Percentiles rank a stretch among this genome's conserved stretches.
These are phyloP conservation scores for Tolypocladium amazonense DNA, from an alignment of 2,329 filamentous ascomycete species.

Conservation along the genomic window DNA sequence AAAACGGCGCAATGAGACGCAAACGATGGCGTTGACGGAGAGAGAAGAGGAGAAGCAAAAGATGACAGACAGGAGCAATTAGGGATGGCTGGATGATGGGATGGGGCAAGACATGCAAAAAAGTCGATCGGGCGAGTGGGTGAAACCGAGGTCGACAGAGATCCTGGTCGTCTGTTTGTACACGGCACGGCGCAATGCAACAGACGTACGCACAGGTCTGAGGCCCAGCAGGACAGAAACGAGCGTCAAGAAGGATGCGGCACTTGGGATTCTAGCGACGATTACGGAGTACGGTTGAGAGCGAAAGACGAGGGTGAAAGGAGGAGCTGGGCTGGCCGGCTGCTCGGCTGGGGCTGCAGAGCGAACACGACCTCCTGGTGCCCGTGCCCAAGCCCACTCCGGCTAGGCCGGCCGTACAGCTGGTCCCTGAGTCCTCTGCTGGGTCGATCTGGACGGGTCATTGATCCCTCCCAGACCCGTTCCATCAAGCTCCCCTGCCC, in stretches of 20 bases:
- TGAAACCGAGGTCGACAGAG: slow-evolving; percentile 1
- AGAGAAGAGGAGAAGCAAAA: not conserved
- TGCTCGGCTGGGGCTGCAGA: not conserved
- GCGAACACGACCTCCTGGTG: slow-evolving; percentile 1
- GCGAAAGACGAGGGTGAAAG: not conserved
- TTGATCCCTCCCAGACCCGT: not conserved
- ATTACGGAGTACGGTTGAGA: not conserved
- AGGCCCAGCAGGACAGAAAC: not conserved
- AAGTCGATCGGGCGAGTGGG: slow-evolving; percentile 1
- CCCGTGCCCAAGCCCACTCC: not conserved
- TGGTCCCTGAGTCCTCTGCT: slow-evolving; percentile 1
- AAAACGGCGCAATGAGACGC: not conserved
- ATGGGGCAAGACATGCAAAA: not conserved
- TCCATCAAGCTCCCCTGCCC: not conserved
- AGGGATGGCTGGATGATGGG: not conserved
- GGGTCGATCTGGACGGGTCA: slow-evolving; percentile 3
- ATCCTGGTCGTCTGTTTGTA: slow-evolving; percentile 1
- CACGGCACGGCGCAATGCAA: not conserved
- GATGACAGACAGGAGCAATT: not conserved
- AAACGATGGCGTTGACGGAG: not conserved
- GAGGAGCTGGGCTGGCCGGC: not conserved
- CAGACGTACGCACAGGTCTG: not conserved
- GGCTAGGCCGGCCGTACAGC: not conserved
- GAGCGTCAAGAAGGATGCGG: not conserved
- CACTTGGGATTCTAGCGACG: not conserved